Percentiles rank a stretch among this genome's conserved stretches.
Evolutionary conservation across 179 eudicot species (phyloP).

Genomic region (Silene noctiflora): DNA sequence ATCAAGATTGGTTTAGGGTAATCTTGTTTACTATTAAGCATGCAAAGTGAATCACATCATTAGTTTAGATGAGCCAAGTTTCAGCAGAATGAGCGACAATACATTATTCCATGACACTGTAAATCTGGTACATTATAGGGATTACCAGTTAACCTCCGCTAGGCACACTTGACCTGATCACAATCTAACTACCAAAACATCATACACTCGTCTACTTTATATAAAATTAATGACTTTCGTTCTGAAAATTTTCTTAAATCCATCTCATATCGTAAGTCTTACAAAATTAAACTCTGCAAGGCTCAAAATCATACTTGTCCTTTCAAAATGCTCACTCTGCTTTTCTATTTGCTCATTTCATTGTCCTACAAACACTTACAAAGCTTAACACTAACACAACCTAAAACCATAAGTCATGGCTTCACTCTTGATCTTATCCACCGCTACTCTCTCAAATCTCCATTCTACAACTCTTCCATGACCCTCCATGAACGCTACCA

Average conservation of each 20-base stretch:
- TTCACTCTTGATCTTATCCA: constrained; percentile 19
- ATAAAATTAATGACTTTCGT: not conserved
- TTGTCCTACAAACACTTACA: constrained; percentile 13
- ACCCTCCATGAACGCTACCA: constrained; percentile 4
- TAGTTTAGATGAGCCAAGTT: not conserved
- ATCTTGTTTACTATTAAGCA: not conserved
- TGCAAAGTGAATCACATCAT: constrained; percentile 8
- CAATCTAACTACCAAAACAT: not conserved
- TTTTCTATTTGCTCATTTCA: constrained; percentile 3
- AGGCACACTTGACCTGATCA: constrained; percentile 2
- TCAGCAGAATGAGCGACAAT: not conserved
- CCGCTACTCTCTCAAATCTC: constrained; percentile 16
- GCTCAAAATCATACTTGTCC: not conserved
- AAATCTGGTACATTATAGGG: no score
- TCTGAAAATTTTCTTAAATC: no score
- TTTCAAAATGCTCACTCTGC: constrained; percentile 10
- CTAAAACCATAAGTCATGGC: constrained; percentile 10
- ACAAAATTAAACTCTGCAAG: not conserved
- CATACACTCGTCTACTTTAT: not conserved
- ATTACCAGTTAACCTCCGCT: not conserved
- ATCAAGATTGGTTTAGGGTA: not conserved
- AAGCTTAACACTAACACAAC: not conserved
- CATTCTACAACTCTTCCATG: constrained; percentile 21
- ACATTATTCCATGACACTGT: not conserved
- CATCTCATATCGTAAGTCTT: not conserved